A percentile compares a stretch with the other conserved stretches of the same genome.
Evolutionary conservation across 1,139 yeast species (phyloP).

Genomic region (Komagataea norvegica): DNA sequence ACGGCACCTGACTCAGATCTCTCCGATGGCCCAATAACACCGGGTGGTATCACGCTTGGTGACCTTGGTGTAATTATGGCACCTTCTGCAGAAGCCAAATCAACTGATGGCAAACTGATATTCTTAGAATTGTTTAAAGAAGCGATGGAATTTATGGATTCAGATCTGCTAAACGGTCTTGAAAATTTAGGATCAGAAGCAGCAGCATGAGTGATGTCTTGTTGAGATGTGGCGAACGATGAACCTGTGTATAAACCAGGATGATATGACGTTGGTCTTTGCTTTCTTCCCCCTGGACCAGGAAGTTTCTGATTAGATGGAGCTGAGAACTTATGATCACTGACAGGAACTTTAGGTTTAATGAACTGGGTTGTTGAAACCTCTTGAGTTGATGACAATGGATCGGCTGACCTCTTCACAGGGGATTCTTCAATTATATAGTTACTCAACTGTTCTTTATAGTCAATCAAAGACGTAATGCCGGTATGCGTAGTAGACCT

Average conservation of each 20-base stretch:
- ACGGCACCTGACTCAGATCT: background rate
- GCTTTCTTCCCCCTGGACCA: conserved; percentile 43
- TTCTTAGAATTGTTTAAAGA: conserved; percentile 19
- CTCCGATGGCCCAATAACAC: conserved; percentile 2
- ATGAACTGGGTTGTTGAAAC: conserved; percentile 11
- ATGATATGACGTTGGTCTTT: conserved; percentile 78
- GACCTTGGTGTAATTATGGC: conserved; percentile 31
- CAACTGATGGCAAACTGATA: conserved; percentile 31
- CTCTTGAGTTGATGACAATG: conserved; percentile 1
- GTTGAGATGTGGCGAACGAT: background rate
- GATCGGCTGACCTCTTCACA: conserved; percentile 10
- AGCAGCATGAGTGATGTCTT: background rate
- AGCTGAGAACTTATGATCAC: conserved; percentile 15
- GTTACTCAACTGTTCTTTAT: conserved; percentile 13
- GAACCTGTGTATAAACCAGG: conserved; percentile 42
- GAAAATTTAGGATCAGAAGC: conserved; percentile 6
- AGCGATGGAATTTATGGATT: conserved; percentile 36
- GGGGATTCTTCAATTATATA: conserved; percentile 47
- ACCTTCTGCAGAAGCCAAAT: conserved; percentile 31
- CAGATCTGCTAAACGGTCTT: conserved; percentile 42
- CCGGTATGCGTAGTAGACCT: conserved; percentile 44
- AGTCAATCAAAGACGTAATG: conserved; percentile 15
- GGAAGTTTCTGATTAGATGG: conserved; percentile 23
- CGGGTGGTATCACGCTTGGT: conserved; percentile 15
- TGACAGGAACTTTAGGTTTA: conserved; percentile 24